Evolutionary conservation across 2,329 filamentous ascomycete genomes (phyloP).

Genomic region (Alternaria triticimaculans): DNA sequence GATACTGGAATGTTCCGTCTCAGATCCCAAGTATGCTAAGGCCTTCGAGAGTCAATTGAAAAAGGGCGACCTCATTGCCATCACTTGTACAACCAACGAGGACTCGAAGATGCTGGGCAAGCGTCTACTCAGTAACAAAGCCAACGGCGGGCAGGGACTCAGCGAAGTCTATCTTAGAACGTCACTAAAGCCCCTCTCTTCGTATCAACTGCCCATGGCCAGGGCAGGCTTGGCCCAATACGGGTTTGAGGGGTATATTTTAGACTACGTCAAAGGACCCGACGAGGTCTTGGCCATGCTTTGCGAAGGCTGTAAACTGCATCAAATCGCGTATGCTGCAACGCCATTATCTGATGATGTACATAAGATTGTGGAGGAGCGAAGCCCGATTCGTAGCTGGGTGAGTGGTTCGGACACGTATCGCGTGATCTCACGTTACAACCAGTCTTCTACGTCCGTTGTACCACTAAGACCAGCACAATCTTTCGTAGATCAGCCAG

Average conservation of each 20-base stretch:
- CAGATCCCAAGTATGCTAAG: slow-evolving; percentile 70
- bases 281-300: slow-evolving; percentile 86
- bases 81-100: slow-evolving; percentile 76
- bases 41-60: slow-evolving; percentile 65
- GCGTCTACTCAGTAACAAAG: slow-evolving; percentile 61
- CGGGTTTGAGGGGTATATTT: slow-evolving; percentile 80
- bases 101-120: slow-evolving; percentile 78
- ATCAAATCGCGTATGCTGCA: slow-evolving; percentile 70
- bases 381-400: slow-evolving; percentile 68
- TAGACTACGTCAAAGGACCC: slow-evolving; percentile 81
- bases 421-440: slow-evolving; percentile 76
- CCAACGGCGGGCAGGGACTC: slow-evolving; percentile 60
- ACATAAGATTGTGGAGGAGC: slow-evolving; percentile 67
- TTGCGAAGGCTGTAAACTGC: slow-evolving; percentile 73
- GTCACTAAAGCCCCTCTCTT: slow-evolving; percentile 60
- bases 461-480: slow-evolving; percentile 65
- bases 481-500: slow-evolving; percentile 79
- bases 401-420: slow-evolving; percentile 66
- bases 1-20: slow-evolving; percentile 79
- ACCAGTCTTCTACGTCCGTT: slow-evolving; percentile 73
- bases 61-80: slow-evolving; percentile 61
- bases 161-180: slow-evolving; percentile 75
- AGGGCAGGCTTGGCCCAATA: slow-evolving; percentile 61
- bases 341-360: slow-evolving; percentile 70
- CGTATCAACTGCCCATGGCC: slow-evolving; percentile 63